A percentile compares a stretch with the other conserved stretches of the same genome.
Evolutionary conservation across 2,329 filamentous ascomycete genomes (phyloP).

Genomic region (Xylaria sp.): DNA sequence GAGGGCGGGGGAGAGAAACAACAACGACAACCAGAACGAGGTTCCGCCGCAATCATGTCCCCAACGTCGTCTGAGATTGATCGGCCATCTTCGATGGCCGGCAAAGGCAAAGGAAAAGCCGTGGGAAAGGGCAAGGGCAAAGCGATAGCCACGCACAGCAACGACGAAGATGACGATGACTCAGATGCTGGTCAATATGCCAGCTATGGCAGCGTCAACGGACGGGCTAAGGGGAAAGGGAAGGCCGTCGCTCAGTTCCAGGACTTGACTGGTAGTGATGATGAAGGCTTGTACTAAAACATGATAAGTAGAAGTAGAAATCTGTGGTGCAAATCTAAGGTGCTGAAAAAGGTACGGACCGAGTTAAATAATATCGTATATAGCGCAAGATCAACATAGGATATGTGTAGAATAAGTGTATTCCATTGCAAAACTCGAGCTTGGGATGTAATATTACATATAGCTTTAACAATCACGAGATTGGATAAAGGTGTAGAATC

Average conservation of each 20-base stretch:
- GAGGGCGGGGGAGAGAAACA: constrained; percentile 70
- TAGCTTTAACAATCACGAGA: not conserved
- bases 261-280: constrained; percentile 65
- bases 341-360: constrained; percentile 7
- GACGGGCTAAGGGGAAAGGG: constrained; percentile 63
- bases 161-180: constrained; percentile 50
- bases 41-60: constrained; percentile 16
- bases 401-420: not conserved
- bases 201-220: constrained; percentile 46
- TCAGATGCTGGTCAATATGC: constrained; percentile 46
- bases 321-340: no score
- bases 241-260: constrained; percentile 65
- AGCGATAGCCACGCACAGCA: constrained; percentile 49
- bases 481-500: not conserved
- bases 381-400: not conserved
- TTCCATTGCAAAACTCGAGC: not conserved
- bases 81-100: constrained; percentile 23
- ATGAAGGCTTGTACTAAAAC: constrained; percentile 66
- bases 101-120: constrained; percentile 53
- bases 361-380: not conserved
- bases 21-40: constrained; percentile 53
- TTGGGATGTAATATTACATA: not conserved
- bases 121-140: constrained; percentile 54
- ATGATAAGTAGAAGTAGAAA: constrained; percentile 1
- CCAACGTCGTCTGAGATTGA: constrained; percentile 36